Percentiles rank a stretch among this genome's conserved stretches.
Evolutionary conservation across 441 rosid species (phyloP).

Genomic region (Arabidopsis hybrid): DNA sequence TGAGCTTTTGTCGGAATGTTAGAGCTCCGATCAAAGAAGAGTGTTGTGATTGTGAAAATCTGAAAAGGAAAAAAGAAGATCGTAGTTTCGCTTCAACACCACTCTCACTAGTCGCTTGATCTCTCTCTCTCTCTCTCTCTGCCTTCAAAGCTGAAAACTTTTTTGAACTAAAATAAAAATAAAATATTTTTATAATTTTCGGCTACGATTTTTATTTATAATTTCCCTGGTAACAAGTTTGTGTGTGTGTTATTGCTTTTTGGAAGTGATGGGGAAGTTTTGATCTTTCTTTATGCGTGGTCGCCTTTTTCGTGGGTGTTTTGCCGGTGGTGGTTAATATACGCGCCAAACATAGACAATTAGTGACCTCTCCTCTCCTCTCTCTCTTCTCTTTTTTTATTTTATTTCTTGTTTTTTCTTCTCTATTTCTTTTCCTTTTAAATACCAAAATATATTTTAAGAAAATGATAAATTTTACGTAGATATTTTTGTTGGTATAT

Average conservation of each 20-base stretch:
- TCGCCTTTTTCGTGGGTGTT: constrained; percentile 46
- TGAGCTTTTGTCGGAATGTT: constrained; percentile 30
- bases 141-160: constrained; percentile 37
- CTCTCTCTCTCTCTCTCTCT: constrained; percentile 21
- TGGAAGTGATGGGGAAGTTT: constrained; percentile 51
- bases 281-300: constrained; percentile 49
- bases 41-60: constrained; percentile 1
- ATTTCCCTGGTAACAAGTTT: background rate
- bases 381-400: background rate
- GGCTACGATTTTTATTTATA: constrained; percentile 27
- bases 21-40: constrained; percentile 53
- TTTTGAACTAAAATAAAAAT: background rate
- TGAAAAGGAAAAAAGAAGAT: constrained; percentile 29
- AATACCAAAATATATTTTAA: too few species aligned
- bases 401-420: background rate
- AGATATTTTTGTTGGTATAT: background rate
- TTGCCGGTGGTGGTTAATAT: constrained; percentile 55
- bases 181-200: constrained; percentile 19
- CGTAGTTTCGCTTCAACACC: constrained; percentile 46
- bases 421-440: background rate
- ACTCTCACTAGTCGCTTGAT: constrained; percentile 45
- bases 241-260: constrained; percentile 15
- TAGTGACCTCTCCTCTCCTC: background rate
- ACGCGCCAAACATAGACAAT: constrained; percentile 70
- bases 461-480: background rate